These are phyloP conservation scores for Sarcocystis neurona DNA, from an alignment of 169 alveolate genomes.

Conservation along the genomic window DNA sequence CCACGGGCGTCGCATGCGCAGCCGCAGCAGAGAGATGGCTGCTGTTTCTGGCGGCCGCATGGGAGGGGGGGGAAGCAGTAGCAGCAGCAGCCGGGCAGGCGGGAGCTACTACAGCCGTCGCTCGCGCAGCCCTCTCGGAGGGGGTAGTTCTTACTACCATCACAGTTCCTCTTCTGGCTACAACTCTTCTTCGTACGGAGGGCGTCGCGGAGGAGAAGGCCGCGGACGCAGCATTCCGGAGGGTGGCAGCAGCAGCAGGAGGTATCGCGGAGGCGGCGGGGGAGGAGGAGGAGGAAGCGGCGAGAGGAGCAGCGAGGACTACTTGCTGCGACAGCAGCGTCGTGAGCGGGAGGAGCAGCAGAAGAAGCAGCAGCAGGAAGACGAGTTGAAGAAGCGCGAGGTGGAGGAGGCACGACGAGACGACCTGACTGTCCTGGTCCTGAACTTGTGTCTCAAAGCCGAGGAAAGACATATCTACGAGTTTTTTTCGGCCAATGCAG, in stretches of 20 bases:
- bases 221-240: constrained; percentile 34
- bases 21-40: constrained; percentile 12
- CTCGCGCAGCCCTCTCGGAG: too few relatives aligned
- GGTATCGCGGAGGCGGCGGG: constrained; percentile 29
- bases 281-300: constrained; percentile 64
- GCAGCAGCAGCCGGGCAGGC: not conserved
- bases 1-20: constrained; percentile 7
- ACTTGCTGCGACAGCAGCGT: constrained; percentile 8
- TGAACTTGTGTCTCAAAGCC: constrained; percentile 90
- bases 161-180: too few relatives aligned
- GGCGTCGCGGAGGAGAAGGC: constrained; percentile 50
- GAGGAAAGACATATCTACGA: constrained; percentile 95
- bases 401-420: constrained; percentile 97
- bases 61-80: too few relatives aligned
- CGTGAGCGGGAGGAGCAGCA: constrained; percentile 70
- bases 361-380: constrained; percentile 76
- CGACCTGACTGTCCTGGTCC: constrained; percentile 95
- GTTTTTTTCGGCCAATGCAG: constrained; percentile 92
- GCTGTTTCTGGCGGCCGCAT: too few relatives aligned
- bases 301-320: constrained; percentile 11
- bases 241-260: constrained; percentile 16
- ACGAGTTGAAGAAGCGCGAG: constrained; percentile 81
- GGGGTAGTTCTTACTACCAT: too few relatives aligned
- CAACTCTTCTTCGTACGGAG: too few relatives aligned
- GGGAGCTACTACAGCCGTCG: constrained; percentile 21